Percentiles rank a stretch among this genome's conserved stretches.
phyloP scores from a whole-genome alignment of 2,329 filamentous ascomycete genomes.

The Aotearoamyces nothofagi region DNA sequence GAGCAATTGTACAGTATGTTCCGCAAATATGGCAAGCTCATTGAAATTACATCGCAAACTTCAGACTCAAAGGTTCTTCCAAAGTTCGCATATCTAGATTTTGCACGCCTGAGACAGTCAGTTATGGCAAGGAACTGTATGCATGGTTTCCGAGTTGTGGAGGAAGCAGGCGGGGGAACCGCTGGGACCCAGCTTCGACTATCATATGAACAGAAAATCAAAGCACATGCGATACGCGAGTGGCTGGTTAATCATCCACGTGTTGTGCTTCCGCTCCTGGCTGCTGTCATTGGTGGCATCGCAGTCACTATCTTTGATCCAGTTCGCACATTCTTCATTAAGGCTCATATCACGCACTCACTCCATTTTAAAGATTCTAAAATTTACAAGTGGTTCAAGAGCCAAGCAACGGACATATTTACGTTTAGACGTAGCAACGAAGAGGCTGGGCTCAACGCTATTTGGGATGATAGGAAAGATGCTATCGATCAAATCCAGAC shows the following conservation, averaged over 20 bases:
- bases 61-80: constrained; percentile 77
- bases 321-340: constrained; percentile 85
- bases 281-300: constrained; percentile 65
- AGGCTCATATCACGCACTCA: constrained; percentile 66
- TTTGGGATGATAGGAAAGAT: constrained; percentile 74
- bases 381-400: constrained; percentile 68
- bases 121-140: constrained; percentile 87
- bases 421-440: constrained; percentile 43
- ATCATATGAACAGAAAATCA: constrained; percentile 68
- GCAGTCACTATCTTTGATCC: constrained; percentile 89
- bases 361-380: constrained; percentile 60
- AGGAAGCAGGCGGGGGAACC: constrained; percentile 58
- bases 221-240: constrained; percentile 66
- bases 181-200: constrained; percentile 64
- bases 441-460: constrained; percentile 56
- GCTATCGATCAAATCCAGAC: constrained; percentile 70
- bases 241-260: constrained; percentile 79
- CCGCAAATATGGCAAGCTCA: constrained; percentile 77
- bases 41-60: constrained; percentile 69
- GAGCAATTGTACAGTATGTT: constrained; percentile 81
- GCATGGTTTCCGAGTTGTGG: constrained; percentile 64
- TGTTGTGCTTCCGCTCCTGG: constrained; percentile 71
- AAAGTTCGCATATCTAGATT: constrained; percentile 68
- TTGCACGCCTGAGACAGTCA: constrained; percentile 55
- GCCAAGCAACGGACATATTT: constrained; percentile 52